phyloP scores from a whole-genome alignment of 805 yeast genomes.

The Saturnispora quitensis region DNA sequence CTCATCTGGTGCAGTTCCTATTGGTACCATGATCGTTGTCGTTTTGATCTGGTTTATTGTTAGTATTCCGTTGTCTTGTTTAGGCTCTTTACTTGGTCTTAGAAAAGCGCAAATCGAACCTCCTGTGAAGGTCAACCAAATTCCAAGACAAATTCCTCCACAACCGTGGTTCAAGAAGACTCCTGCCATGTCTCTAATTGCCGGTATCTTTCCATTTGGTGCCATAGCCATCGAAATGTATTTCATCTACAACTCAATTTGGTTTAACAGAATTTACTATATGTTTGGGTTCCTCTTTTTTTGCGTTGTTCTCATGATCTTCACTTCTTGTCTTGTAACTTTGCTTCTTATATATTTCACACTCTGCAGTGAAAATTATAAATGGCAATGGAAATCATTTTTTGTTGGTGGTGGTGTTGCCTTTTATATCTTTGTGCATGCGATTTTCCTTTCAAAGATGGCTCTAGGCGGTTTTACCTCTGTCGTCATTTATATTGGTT shows the following conservation, averaged over 20 bases:
- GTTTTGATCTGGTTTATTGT: slow-evolving; percentile 77
- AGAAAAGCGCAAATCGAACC: slow-evolving; percentile 35
- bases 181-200: slow-evolving; percentile 55
- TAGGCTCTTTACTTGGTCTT: slow-evolving; percentile 75
- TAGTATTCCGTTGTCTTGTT: slow-evolving; percentile 74
- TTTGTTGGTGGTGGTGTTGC: slow-evolving; percentile 87
- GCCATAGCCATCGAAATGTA: slow-evolving; percentile 92
- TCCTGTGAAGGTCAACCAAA: slow-evolving; percentile 90
- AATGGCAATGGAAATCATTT: slow-evolving; percentile 95
- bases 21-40: slow-evolving; percentile 79
- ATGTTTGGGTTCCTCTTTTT: slow-evolving; percentile 96
- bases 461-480: slow-evolving; percentile 68
- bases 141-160: slow-evolving; percentile 89
- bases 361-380: slow-evolving; percentile 83
- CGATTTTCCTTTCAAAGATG: slow-evolving; percentile 64
- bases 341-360: slow-evolving; percentile 74
- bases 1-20: slow-evolving; percentile 92
- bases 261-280: slow-evolving; percentile 91
- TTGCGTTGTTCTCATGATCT: slow-evolving; percentile 72
- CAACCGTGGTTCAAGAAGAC: slow-evolving; percentile 80
- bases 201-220: slow-evolving; percentile 92
- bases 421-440: slow-evolving; percentile 73
- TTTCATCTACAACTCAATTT: slow-evolving; percentile 80
- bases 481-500: slow-evolving; percentile 71
- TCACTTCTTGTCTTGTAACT: slow-evolving; percentile 76